Evolutionary conservation across 2,329 filamentous ascomycete genomes (phyloP), one percentile per base, ranked within the genome.

Genomic region (Aspergillus neoniger): DNA sequence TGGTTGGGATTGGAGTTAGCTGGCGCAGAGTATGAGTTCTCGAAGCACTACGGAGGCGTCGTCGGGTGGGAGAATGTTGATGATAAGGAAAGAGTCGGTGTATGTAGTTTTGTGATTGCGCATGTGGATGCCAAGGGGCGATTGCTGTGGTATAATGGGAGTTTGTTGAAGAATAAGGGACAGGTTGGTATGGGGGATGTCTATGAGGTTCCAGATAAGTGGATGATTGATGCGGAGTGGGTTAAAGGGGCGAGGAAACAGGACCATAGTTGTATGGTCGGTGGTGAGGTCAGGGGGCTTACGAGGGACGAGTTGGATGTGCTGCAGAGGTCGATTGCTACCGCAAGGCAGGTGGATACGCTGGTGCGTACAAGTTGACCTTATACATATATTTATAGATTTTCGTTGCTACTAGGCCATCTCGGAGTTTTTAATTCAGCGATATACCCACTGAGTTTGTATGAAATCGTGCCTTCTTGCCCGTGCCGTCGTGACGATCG

Each of bases 151-250:
- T 62, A 54, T 28, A 62, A 62, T 23, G 60, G 60, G 6, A 59
- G 59, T 21, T 7, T 61, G 25, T 38, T 61, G 30, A 61, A 59
- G 51, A 61, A 61, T 8, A 61, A 61, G 47, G 52, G 51, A 1
- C 41, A 52, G 15, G 23, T 5, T 1, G 39, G 43, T 1, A 61
- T 61, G 59, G 12, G 9, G 10, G 21, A 59, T 19, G 47, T 30
- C 10, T 61, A 61, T 25, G 25, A 53, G 6, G 39, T 53, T 5
- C 59, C 56, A 0, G 21, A 49, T 0, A 43, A 59, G 6, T 61
- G 59, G 59, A 59, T 61, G 59, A 59, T 61, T 15, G 59, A 61
- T 53, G 59, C 52, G 12, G 51, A 61, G 23, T 61, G 59, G 59
- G n/a, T 50, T 0, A 61, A 61, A 44, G 59, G 59, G 7, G 56